Percentiles rank a stretch among this genome's conserved stretches.
These are phyloP conservation scores for Aureobasidium leucospermi DNA, from an alignment of 2,329 filamentous ascomycete genomes.

Conservation along the genomic window DNA sequence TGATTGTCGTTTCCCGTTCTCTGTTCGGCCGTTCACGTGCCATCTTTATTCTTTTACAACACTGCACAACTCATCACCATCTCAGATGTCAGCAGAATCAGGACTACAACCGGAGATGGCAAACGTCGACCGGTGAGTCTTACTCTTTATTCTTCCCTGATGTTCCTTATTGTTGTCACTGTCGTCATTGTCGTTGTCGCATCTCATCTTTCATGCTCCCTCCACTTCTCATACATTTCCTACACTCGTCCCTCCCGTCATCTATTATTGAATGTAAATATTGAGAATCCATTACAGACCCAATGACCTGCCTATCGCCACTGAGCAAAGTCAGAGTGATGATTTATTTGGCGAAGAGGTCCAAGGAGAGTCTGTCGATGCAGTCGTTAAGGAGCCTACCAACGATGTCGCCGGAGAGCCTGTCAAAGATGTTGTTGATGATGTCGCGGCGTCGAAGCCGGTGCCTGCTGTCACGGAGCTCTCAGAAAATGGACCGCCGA, in stretches of 20 bases:
- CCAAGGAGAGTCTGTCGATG: slow-evolving; percentile 16
- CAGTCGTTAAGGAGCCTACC: slow-evolving; percentile 18
- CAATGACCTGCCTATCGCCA: slow-evolving; percentile 10
- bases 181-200: background rate
- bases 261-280: slow-evolving; percentile 14
- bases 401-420: background rate
- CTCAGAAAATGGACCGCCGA: background rate
- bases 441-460: background rate
- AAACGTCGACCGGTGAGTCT: slow-evolving; percentile 54
- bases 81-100: slow-evolving; percentile 13
- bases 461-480: slow-evolving; percentile 7
- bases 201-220: slow-evolving; percentile 13
- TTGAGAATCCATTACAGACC: slow-evolving; percentile 14
- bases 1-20: slow-evolving; percentile 10
- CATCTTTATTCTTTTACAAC: slow-evolving; percentile 5
- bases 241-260: background rate
- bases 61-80: background rate
- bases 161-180: slow-evolving; percentile 9
- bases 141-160: slow-evolving; percentile 22
- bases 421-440: slow-evolving; percentile 15
- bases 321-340: slow-evolving; percentile 23
- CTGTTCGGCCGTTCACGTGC: slow-evolving; percentile 11
- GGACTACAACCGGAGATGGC: slow-evolving; percentile 14
- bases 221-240: background rate
- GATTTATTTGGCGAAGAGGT: slow-evolving; percentile 30